Percentiles rank a stretch among this genome's conserved stretches.
phyloP scores from a whole-genome alignment of 2,329 filamentous ascomycete species.

The Talaromyces sp. region DNA sequence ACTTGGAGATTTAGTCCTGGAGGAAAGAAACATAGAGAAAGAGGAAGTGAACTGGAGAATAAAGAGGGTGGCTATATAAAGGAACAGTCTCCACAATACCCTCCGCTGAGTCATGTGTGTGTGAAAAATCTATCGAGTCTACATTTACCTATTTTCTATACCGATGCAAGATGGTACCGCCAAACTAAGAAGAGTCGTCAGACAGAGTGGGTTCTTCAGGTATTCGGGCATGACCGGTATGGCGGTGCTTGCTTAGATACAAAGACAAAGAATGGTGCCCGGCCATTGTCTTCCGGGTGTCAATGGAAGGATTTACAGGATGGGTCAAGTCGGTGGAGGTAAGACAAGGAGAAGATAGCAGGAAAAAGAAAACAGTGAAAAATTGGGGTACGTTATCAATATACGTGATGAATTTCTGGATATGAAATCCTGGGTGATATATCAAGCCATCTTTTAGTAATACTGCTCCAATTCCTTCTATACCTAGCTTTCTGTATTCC shows the following conservation, averaged over 20 bases:
- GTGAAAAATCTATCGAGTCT: background rate
- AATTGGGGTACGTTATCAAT: no score
- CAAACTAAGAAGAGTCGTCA: background rate
- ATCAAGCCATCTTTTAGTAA: no score
- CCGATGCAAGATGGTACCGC: background rate
- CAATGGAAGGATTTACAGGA: background rate
- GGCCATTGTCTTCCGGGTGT: no score
- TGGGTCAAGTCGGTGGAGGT: no score
- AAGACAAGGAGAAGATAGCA: no score
- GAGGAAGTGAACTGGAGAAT: background rate
- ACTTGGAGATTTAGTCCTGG: no score
- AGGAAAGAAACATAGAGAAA: background rate
- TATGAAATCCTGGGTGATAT: no score
- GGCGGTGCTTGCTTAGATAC: background rate
- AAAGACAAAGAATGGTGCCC: background rate
- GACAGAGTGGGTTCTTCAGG: background rate
- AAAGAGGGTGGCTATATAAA: background rate
- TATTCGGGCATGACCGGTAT: background rate
- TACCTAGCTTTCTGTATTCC: no score
- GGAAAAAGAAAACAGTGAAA: no score
- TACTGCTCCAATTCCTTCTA: no score
- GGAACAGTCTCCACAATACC: background rate
- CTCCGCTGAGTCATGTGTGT: background rate
- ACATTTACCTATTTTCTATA: background rate
- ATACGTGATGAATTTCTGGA: no score